Base-by-base conservation (phyloP, 352 stramenopile genomes). In the Globisporangium paddicum region DNA sequence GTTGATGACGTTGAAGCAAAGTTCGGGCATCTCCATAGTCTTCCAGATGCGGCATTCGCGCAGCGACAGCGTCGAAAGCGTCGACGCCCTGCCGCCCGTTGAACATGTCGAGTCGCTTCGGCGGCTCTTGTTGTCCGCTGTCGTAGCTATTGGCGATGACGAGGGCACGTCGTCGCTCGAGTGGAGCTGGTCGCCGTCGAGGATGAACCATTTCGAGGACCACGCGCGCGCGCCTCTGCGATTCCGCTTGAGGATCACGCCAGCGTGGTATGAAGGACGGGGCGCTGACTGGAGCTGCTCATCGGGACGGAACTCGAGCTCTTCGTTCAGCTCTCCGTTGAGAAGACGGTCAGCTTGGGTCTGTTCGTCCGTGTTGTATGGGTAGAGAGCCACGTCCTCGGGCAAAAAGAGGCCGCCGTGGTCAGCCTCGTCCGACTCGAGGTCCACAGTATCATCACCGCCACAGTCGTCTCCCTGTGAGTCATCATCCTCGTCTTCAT, bases 1-100 rank as follows among this genome's bases (percentile, higher is more conserved):
- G 57, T 90, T 78, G 28, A 93, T 74, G 37, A 93, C 70, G 50
- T 93, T 83, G 61, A 93, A 91, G 40, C 69, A 74, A 37, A 91
- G 71, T 59, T 90, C 81, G 18, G 81, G 79, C 83, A 93, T 93
- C 62, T 93, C 83, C 77, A 80, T 89, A 9, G 83, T 93, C 72
- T 93, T 93, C 82, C 82, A 93, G 61, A 93, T 90, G 16, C 82
- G 80, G 49, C 82, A 93, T 46, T 82, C 80, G 34, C 73, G 77
- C 51, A 93, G 65, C 9, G 69, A 75, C 19, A 93, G 59, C 45
- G 79, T 88, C 35, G 82, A 89, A 28, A 82, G 75, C 5, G 68
- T 73, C 34, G 68, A 68, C 26, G 73, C 52, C 13, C 47, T 61
- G 54, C 69, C 72, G 32, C 35, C 57, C 49, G 21, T 18, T 3